Percentiles rank a stretch among this genome's conserved stretches.
These are phyloP conservation scores for Planoprotostelium fungivorum DNA, from an alignment of 78 protist species.

Conservation along the genomic window DNA sequence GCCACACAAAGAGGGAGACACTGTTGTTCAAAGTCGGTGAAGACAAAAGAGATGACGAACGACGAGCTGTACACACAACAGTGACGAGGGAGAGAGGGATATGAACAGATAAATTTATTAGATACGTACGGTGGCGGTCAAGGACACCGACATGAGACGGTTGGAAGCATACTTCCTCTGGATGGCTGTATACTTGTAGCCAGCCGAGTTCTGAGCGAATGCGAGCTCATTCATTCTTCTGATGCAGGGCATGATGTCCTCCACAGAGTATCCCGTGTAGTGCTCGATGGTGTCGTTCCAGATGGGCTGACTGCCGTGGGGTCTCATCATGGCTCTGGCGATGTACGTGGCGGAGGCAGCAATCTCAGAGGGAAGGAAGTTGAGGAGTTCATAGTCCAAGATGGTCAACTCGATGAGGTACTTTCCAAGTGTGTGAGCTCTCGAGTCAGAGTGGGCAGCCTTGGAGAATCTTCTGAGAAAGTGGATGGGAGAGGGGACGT, in stretches of 20 bases:
- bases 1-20: no score
- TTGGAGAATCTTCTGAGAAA: constrained; percentile 91
- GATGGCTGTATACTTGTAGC: constrained; percentile 28
- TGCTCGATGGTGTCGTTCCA: constrained; percentile 59
- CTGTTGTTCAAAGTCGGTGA: no score
- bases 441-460: constrained; percentile 66
- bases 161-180: constrained; percentile 46
- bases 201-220: constrained; percentile 17
- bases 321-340: constrained; percentile 47
- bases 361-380: constrained; percentile 84
- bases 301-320: constrained; percentile 8
- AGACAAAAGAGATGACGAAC: no score
- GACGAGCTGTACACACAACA: no score
- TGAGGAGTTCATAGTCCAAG: constrained; percentile 57
- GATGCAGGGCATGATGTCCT: constrained; percentile 38
- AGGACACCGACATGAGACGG: constrained; percentile 43
- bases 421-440: constrained; percentile 63
- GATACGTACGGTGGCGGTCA: constrained; percentile 39
- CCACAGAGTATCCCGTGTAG: constrained; percentile 64
- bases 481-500: constrained; percentile 73
- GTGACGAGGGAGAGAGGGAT: no score
- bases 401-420: constrained; percentile 85
- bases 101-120: no score
- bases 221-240: constrained; percentile 40
- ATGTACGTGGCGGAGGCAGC: constrained; percentile 86